phyloP scores from a whole-genome alignment of 345 rosid species.

The Zanthoxylum bungeanum region DNA sequence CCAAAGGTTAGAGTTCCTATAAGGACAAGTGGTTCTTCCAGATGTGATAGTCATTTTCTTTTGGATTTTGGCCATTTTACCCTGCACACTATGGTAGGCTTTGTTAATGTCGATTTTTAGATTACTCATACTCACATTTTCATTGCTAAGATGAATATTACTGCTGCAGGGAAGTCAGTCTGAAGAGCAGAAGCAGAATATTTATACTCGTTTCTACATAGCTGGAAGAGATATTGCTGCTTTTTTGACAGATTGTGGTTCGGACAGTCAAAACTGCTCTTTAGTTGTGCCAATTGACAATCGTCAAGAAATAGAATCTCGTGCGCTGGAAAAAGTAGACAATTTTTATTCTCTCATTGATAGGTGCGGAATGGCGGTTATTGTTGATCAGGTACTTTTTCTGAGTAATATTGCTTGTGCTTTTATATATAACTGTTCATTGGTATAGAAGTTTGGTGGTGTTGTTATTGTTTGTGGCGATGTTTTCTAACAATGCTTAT shows the following conservation, averaged over 20 bases:
- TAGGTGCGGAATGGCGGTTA: slow-evolving; percentile 93
- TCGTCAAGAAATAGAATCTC: slow-evolving; percentile 40
- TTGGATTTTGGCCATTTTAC: slow-evolving; percentile 98
- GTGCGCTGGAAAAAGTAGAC: slow-evolving; percentile 40
- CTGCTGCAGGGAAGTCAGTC: slow-evolving; percentile 64
- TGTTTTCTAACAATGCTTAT: slow-evolving; percentile 13
- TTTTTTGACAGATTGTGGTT: slow-evolving; percentile 68
- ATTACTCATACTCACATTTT: slow-evolving; percentile 17
- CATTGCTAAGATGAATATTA: slow-evolving; percentile 17
- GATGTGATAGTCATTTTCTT: slow-evolving; percentile 75
- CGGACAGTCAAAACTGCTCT: slow-evolving; percentile 44
- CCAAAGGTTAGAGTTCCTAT: slow-evolving; percentile 94
- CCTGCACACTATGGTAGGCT: slow-evolving; percentile 70
- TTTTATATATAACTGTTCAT: slow-evolving; percentile 15
- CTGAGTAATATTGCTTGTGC: slow-evolving; percentile 7
- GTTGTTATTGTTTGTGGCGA: not conserved
- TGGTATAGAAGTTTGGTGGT: slow-evolving; percentile 8
- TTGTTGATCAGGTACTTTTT: slow-evolving; percentile 84
- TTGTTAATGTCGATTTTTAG: slow-evolving; percentile 20
- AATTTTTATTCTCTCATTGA: slow-evolving; percentile 76
- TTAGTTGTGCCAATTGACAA: slow-evolving; percentile 35
- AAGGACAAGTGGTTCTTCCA: slow-evolving; percentile 56
- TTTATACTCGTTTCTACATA: slow-evolving; percentile 86
- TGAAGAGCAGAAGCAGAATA: slow-evolving; percentile 74
- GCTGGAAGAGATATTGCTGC: slow-evolving; percentile 98